Evolutionary conservation across 2,329 filamentous ascomycete species (phyloP).

Genomic region (Leptographium flavum): DNA sequence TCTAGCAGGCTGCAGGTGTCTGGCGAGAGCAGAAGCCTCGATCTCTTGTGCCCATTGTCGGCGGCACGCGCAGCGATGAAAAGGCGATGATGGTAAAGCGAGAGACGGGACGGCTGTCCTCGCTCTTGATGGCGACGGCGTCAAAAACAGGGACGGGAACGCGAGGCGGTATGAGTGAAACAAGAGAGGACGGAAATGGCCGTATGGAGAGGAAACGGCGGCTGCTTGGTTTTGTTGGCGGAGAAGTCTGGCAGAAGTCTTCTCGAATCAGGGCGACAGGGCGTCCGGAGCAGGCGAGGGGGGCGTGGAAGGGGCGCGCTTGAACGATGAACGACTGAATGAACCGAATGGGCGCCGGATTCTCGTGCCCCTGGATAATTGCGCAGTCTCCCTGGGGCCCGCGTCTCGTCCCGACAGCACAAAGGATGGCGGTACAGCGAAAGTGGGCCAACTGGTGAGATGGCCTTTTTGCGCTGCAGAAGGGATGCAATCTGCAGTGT

Average conservation of each 20-base stretch:
- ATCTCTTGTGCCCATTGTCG: neutral
- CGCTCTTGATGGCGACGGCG: too few species aligned
- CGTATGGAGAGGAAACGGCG: neutral
- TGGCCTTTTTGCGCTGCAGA: too few species aligned
- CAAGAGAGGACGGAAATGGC: neutral
- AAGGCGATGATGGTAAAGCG: neutral
- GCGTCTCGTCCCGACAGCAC: neutral
- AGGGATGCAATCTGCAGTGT: too few species aligned
- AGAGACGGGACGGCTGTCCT: too few species aligned
- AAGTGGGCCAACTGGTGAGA: neutral
- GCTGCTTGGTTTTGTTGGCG: neutral
- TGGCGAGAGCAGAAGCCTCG: neutral
- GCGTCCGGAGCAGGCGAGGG: neutral
- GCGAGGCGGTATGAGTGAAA: neutral
- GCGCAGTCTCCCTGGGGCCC: neutral
- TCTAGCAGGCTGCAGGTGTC: neutral
- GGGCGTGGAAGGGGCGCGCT: neutral
- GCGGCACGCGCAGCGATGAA: neutral
- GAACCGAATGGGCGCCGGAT: neutral
- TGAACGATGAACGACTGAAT: neutral
- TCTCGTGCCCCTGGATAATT: neutral
- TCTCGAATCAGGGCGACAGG: neutral
- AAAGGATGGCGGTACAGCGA: neutral
- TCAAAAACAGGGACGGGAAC: neutral
- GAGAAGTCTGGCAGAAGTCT: neutral